Evolutionary conservation across 176 grass and related monocot species (phyloP), one percentile per base, ranked within the genome.

Genomic region (Stipa capillata): DNA sequence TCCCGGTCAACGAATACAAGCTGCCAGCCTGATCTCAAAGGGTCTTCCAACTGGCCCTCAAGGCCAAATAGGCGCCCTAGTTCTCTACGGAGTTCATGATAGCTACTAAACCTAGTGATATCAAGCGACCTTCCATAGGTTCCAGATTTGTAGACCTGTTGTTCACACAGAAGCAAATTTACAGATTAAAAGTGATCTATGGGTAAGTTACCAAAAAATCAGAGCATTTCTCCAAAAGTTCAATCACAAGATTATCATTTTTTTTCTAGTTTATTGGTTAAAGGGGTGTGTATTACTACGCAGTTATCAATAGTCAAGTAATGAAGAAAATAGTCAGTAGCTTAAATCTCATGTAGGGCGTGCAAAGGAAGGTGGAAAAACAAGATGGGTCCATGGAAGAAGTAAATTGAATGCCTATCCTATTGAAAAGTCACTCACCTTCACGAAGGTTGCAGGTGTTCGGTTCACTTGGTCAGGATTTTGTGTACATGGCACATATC

Each of bases 21-120:
- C 95, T 98, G 95, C 95, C 95, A 98, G 95, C 95, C 95, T 98
- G 95, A 98, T 98, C 95, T 98, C 80, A 90, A 64, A 37, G 95
- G 92, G 85, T 98, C 85, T 88, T 98, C 95, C 89, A 98, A 94
- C 70, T 94, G 87, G 76, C 89, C 95, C 62, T 94, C 89, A 21
- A 98, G 87, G 77, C 92, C 95, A 74, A 98, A 98, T 85, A 98
- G 85, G 55, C 63, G 84, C 83, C 89, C 95, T 59, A 98, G 82
- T 53, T 98, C 95, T 50, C 89, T 82, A 75, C 91, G 89, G 23
- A 98, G 75, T 57, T 94, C 95, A 11, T 86, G 83, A 29, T 98
- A 98, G n/a, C 87, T 94, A 78, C 85, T 90, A 85, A 98, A 98
- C 63, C 90, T 87, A 56, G 89, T 92, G 71, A 98, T 98, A 71